Evolutionary conservation across 176 grass and related monocot genomes (phyloP).

Genomic region (Oryza punctata): DNA sequence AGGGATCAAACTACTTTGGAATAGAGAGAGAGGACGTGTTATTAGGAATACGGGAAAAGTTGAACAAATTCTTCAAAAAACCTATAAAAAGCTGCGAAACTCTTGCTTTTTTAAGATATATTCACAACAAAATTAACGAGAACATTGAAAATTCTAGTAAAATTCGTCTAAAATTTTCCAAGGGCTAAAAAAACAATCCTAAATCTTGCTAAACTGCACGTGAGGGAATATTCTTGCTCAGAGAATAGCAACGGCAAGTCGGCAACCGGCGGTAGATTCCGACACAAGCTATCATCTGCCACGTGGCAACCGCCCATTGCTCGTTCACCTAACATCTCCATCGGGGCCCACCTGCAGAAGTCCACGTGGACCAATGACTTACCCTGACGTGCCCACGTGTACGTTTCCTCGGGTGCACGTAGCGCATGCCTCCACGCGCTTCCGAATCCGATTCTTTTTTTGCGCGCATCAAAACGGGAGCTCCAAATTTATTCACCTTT

Average conservation of each 20-base stretch:
- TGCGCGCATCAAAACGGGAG: conserved; percentile 27
- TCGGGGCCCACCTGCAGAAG: not conserved
- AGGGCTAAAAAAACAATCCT: no score
- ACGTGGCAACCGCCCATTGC: not conserved
- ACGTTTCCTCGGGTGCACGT: not conserved
- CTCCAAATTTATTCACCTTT: conserved; percentile 22
- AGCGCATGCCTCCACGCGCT: not conserved
- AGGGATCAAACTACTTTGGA: no score
- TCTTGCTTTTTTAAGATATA: no score
- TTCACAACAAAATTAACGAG: no score
- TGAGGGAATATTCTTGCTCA: not conserved
- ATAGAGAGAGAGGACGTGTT: no score
- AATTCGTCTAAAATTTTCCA: not conserved
- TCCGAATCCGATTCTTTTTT: not conserved
- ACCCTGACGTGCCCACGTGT: not conserved
- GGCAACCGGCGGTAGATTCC: not conserved
- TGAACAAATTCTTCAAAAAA: no score
- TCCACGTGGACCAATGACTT: not conserved
- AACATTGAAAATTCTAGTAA: not conserved
- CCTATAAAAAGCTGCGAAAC: no score
- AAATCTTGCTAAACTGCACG: not conserved
- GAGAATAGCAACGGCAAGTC: not conserved
- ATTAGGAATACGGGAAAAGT: no score
- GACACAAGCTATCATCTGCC: not conserved
- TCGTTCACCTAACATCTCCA: not conserved